These are phyloP conservation scores for Schoenoplectus tabernaemontani DNA, from an alignment of 202 grass and related monocot species.

Conservation along the genomic window DNA sequence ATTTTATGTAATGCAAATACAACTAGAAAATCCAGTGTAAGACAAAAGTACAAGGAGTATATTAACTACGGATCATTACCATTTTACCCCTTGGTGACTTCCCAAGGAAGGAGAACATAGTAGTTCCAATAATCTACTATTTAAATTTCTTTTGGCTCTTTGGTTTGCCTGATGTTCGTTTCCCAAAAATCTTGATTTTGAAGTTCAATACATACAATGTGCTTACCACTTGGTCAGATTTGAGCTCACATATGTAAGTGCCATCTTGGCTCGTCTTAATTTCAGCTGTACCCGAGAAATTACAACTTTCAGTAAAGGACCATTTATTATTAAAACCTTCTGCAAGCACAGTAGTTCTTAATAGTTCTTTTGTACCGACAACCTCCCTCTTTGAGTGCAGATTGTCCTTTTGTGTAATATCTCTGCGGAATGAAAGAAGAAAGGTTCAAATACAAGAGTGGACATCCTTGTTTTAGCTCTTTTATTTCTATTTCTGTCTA, in stretches of 20 bases:
- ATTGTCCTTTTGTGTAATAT: conserved; percentile 28
- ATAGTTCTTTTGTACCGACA: conserved; percentile 38
- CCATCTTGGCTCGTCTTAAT: conserved; percentile 36
- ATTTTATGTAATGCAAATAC: background rate
- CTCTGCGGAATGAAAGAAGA: conserved; percentile 30
- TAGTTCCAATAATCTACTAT: background rate
- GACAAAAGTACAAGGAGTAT: background rate
- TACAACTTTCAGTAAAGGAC: conserved; percentile 41
- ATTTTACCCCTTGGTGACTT: background rate
- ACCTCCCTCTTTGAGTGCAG: conserved; percentile 32
- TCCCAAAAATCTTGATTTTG: background rate
- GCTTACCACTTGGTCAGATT: conserved; percentile 48
- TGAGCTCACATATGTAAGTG: conserved; percentile 36
- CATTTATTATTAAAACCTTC: conserved; percentile 59
- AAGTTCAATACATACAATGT: background rate
- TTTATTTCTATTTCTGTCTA: background rate
- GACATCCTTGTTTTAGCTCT: background rate
- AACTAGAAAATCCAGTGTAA: background rate
- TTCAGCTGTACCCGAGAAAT: conserved; percentile 38
- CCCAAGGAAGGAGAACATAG: background rate
- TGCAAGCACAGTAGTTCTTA: conserved; percentile 44
- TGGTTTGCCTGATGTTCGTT: background rate
- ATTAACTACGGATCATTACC: conserved; percentile 3
- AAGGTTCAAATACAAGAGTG: background rate
- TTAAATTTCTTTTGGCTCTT: background rate